Percentiles rank a stretch among this genome's conserved stretches.
Evolutionary conservation across 164 flowering plant genomes (phyloP).

Genomic region (Nymphaea colorata): DNA sequence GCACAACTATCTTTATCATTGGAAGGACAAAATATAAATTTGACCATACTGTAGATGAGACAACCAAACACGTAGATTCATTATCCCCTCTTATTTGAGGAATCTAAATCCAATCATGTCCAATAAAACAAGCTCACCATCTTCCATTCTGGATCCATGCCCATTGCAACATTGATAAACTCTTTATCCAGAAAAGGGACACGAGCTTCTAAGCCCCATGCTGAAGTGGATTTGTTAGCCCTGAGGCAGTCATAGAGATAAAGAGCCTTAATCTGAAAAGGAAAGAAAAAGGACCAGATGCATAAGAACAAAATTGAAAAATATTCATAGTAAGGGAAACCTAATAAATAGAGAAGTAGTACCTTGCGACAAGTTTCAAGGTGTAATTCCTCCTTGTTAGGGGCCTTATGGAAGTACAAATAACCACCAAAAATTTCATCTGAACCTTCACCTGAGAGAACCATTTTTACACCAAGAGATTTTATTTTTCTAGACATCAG

Average conservation of each 20-base stretch:
- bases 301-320: no score
- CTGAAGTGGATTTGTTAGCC: constrained; percentile 95
- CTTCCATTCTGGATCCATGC: constrained; percentile 95
- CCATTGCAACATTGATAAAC: constrained; percentile 72
- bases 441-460: constrained; percentile 92
- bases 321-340: no score
- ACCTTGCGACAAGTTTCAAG: constrained; percentile 85
- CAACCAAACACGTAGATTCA: no score
- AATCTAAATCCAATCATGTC: no score
- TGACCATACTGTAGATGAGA: no score
- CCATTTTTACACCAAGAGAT: constrained; percentile 95
- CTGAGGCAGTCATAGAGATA: constrained; percentile 73
- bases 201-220: constrained; percentile 99
- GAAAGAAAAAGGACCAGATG: constrained; percentile 1
- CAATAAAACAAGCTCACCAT: constrained; percentile 33
- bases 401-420: constrained; percentile 90
- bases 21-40: no score
- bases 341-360: background rate
- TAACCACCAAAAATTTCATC: constrained; percentile 96
- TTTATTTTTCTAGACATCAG: constrained; percentile 93
- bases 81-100: no score
- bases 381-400: constrained; percentile 87
- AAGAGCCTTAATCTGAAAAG: constrained; percentile 61
- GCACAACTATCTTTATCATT: no score
- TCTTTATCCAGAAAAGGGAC: constrained; percentile 93